These are phyloP conservation scores for Acorus calamus DNA, from an alignment of 106 monocot species.

Conservation along the genomic window DNA sequence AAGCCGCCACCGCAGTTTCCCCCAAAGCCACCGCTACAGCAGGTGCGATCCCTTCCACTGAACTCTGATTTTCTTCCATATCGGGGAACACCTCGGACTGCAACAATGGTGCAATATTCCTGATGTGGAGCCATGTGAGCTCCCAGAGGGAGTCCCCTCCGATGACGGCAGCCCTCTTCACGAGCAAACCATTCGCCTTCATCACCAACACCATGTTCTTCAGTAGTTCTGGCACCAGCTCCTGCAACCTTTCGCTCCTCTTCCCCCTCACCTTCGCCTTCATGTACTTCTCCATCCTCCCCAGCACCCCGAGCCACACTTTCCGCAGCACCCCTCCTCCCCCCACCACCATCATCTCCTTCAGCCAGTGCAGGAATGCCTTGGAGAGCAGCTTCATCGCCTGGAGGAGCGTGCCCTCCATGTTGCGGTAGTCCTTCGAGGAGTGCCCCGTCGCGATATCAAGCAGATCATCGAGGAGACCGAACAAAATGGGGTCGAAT, in stretches of 20 bases:
- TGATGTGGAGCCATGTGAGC: slow-evolving; percentile 15
- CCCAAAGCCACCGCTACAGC: too few relatives aligned
- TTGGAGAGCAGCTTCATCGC: slow-evolving; percentile 19
- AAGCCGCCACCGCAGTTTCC: too few relatives aligned
- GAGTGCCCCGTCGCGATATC: slow-evolving; percentile 10
- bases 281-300: slow-evolving; percentile 21
- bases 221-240: slow-evolving; percentile 20
- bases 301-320: slow-evolving; percentile 13
- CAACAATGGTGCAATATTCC: slow-evolving; percentile 13
- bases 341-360: slow-evolving; percentile 8
- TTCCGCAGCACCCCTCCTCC: slow-evolving; percentile 1
- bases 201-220: slow-evolving; percentile 22
- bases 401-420: slow-evolving; percentile 16
- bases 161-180: slow-evolving; percentile 2
- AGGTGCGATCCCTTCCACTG: too few relatives aligned
- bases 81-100: slow-evolving; percentile 13
- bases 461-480: slow-evolving; percentile 3
- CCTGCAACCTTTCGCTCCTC: slow-evolving; percentile 17
- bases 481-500: not conserved
- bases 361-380: slow-evolving; percentile 15
- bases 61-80: too few relatives aligned
- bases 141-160: slow-evolving; percentile 20
- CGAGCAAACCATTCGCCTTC: slow-evolving; percentile 15
- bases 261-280: slow-evolving; percentile 14
- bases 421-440: slow-evolving; percentile 14